A percentile compares a stretch with the other conserved stretches of the same genome.
Conservation (phyloP, 2,329 filamentous ascomycete species). For the Arthrobotrys conoides region DNA sequence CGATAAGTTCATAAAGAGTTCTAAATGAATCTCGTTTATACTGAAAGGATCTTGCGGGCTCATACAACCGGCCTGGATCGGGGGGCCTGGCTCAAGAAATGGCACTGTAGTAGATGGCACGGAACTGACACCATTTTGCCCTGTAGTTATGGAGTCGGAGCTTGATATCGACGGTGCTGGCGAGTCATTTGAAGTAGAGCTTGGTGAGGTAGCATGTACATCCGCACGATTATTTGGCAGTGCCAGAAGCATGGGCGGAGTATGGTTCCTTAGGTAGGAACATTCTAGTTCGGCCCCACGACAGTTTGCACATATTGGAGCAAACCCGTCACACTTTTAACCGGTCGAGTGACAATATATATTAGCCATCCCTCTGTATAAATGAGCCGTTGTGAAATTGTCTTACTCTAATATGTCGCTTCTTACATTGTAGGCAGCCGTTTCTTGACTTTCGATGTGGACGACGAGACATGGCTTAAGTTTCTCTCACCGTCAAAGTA, state of each 20-base stretch:
- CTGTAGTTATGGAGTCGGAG: background rate
- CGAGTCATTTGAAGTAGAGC: background rate
- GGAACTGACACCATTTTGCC: background rate
- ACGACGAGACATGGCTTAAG: constrained; percentile 62
- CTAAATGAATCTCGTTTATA: constrained; percentile 35
- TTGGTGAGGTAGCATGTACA: background rate
- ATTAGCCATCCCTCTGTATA: background rate
- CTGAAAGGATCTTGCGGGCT: constrained; percentile 9
- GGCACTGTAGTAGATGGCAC: background rate
- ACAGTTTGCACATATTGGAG: constrained; percentile 66
- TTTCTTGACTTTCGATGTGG: constrained; percentile 67
- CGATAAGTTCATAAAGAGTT: constrained; percentile 34
- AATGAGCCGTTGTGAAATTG: too few species aligned
- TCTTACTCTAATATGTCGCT: constrained; percentile 67
- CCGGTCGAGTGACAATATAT: background rate
- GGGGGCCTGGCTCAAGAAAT: background rate
- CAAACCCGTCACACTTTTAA: constrained; percentile 66
- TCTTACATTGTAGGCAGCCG: constrained; percentile 67
- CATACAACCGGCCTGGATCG: background rate
- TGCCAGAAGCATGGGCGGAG: constrained; percentile 7
- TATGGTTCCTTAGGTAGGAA: constrained; percentile 34
- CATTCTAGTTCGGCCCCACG: constrained; percentile 61
- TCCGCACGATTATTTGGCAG: background rate
- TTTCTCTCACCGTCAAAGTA: too few species aligned
- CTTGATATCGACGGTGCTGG: constrained; percentile 9